phyloP scores from a whole-genome alignment of 176 grass and related monocot genomes.

The Dendrocalamus sinicus region DNA sequence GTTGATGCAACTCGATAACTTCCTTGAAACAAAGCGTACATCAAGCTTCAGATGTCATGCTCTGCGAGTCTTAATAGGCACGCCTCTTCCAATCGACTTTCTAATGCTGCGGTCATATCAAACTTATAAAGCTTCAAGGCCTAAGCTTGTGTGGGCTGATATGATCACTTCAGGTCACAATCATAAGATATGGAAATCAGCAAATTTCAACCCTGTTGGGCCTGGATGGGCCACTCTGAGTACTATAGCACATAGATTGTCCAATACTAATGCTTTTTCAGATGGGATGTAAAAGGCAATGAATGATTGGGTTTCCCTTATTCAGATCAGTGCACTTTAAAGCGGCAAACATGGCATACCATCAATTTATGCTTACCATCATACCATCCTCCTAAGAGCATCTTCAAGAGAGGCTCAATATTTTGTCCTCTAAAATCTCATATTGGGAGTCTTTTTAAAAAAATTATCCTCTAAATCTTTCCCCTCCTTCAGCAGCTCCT shows the following conservation, averaged over 20 bases:
- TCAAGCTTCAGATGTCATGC: constrained; percentile 5
- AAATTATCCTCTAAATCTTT: too few species aligned
- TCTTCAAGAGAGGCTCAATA: too few species aligned
- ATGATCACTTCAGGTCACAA: constrained; percentile 16
- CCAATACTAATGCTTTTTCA: constrained; percentile 3
- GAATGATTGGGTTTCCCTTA: constrained; percentile 26
- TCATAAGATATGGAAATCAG: neutral
- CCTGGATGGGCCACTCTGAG: neutral
- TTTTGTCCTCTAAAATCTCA: too few species aligned
- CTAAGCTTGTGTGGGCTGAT: constrained; percentile 1
- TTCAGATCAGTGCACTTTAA: constrained; percentile 1
- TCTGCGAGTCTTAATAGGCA: neutral
- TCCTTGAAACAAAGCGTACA: constrained; percentile 15
- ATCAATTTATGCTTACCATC: constrained; percentile 3
- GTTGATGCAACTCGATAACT: constrained; percentile 29
- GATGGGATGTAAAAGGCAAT: constrained; percentile 37
- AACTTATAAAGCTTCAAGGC: constrained; percentile 10
- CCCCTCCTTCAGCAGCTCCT: too few species aligned
- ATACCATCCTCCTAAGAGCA: neutral
- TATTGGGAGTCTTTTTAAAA: too few species aligned
- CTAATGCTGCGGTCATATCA: neutral
- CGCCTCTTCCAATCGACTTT: constrained; percentile 16
- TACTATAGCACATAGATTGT: constrained; percentile 22
- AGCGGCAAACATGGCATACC: neutral
- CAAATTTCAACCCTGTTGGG: constrained; percentile 2